Base-by-base conservation (phyloP, 202 grass and related monocot species). In the Saccharum hybrid region DNA sequence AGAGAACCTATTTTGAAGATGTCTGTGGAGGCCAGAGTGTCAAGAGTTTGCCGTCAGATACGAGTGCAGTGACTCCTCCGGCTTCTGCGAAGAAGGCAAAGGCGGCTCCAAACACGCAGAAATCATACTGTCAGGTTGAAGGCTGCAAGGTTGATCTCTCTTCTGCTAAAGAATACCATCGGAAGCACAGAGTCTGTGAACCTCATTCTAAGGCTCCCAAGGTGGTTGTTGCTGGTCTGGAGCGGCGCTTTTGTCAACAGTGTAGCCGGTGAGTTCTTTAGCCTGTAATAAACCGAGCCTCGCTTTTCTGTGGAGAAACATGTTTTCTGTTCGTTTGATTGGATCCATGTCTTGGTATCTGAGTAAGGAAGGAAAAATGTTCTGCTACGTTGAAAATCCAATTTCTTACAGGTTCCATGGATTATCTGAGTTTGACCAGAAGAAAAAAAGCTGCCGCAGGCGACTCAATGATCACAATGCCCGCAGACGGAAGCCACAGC, bases 401-500 rank as follows among this genome's bases (percentile, higher is more conserved):
- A 79, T 73, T 59, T 72, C 49, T 78, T 88, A 28, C 31, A 99
- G 96, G 76, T 99, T 99, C 66, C 96, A 99, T 84, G 84, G 61
- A 73, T 92, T 99, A 82, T 56, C 79, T 38, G 88, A 94, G 88
- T 99, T 99, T 85, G 96, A 99, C 72, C 89, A 96, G 91, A 92
- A 86, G 76, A 99, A 99, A 71, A 75, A 84, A 80, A 99, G 96
- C 64, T 99, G 96, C 71, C 93, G 96, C 45, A 88, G 93, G 40
- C 91, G 96, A 40, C 90, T 99, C 16, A 89, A 86, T 63, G 91
- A 99, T 84, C 96, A 99, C 77, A 99, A 99, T 86, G 88, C 91
- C 67, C 89, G 93, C 21, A 90, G 96, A 51, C 91, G 96, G 28
- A 99, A 99, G 72, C 91, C 83, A 22, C 93, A 90, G 15, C 79